Evolutionary conservation across 805 yeast species (phyloP), one percentile per base, ranked within the genome.

Genomic region (Metschnikowia reukaufii): DNA sequence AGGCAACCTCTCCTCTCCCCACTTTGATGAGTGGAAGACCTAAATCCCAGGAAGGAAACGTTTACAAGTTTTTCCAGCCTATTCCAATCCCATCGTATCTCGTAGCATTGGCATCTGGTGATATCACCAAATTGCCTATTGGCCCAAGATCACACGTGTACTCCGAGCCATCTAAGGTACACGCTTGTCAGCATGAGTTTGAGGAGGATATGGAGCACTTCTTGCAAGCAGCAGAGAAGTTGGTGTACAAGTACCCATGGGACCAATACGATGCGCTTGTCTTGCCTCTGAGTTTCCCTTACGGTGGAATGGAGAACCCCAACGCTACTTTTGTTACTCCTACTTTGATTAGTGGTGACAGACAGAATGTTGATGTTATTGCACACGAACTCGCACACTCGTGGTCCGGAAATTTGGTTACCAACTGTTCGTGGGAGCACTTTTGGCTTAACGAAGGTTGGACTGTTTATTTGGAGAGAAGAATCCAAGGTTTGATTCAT

Each of bases 381-480:
- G 96, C 96, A 1, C 97, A 90, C 66, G 97, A 90, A 66, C 76
- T 90, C 55, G 91, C 96, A 1, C 97, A 90, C 65, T 85, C 95
- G 34, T 90, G 96, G 95, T 79, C 88, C 1, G 97, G 97, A 36
- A 90, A 90, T 61, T 76, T 89, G 54, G 96, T 90, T 35, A 90
- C 96, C 23, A 90, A 88, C 65, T 81, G 85, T 58, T 85, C 94
- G 0, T 90, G 96, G 94, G 91, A 88, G 61, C 96, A 89, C 68
- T 89, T 90, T 65, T 90, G 96, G 94, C 77, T 90, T 55, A 90
- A 90, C 64, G 97, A 90, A 70, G 97, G 97, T 31, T 90, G 96
- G 96, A 89, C 96, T 5, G 96, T 90, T 33, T 90, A 90, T 64
- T 67, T 90, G 31, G 97, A 90, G 67, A 79, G 97, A 63, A 74